Evolutionary conservation across 202 grass and related monocot species (phyloP).

Genomic region (Eragrostis tef): DNA sequence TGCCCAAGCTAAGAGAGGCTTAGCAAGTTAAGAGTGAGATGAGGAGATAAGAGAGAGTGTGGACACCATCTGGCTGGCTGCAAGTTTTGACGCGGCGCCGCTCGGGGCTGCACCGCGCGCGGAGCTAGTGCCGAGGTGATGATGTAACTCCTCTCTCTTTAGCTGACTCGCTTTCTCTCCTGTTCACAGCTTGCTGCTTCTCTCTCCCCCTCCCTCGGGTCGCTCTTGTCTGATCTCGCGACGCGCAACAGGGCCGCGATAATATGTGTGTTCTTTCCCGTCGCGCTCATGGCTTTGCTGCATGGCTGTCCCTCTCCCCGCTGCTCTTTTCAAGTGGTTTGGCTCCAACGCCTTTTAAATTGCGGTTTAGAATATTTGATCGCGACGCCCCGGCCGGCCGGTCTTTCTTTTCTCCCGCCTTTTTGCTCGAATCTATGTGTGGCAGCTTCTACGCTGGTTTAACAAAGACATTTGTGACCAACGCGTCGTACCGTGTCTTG

Average conservation of each 20-base stretch:
- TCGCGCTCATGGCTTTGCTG: slow-evolving; percentile 16
- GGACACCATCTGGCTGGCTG: slow-evolving; percentile 55
- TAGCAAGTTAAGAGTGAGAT: slow-evolving; percentile 59
- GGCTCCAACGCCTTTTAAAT: slow-evolving; percentile 54
- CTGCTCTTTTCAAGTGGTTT: slow-evolving; percentile 50
- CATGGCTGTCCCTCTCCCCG: slow-evolving; percentile 46
- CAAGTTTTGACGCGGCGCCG: slow-evolving; percentile 56
- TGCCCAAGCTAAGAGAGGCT: slow-evolving; percentile 53
- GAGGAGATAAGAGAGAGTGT: slow-evolving; percentile 65
- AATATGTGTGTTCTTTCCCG: background rate
- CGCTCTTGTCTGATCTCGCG: slow-evolving; percentile 41
- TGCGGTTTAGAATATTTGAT: slow-evolving; percentile 53
- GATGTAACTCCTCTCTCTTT: slow-evolving; percentile 27
- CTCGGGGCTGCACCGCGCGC: slow-evolving; percentile 17
- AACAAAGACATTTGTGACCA: slow-evolving; percentile 28
- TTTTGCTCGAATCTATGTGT: slow-evolving; percentile 17
- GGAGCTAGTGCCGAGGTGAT: slow-evolving; percentile 26
- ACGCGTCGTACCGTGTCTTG: background rate
- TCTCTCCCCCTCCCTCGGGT: slow-evolving; percentile 18
- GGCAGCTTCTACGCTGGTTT: background rate
- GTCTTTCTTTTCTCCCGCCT: slow-evolving; percentile 46
- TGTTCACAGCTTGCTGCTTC: slow-evolving; percentile 32
- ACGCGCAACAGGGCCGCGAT: background rate
- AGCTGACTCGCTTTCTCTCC: slow-evolving; percentile 19
- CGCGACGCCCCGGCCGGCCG: slow-evolving; percentile 46